Base-by-base conservation (phyloP, 345 rosid species). In the Gossypium anomalum region DNA sequence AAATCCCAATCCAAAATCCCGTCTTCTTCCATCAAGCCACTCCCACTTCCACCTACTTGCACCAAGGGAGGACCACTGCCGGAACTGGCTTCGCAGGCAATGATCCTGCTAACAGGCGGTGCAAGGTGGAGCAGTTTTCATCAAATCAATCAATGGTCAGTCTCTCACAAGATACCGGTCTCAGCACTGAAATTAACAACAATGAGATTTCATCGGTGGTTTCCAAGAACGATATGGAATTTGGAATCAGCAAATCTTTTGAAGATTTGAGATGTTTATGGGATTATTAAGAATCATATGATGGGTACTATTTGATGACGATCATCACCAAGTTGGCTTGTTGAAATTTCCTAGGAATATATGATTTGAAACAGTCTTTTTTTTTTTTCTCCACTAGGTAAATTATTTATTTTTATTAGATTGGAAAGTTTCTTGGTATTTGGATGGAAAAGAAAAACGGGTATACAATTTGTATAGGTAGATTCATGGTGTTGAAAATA, bases 161-260 rank as follows among this genome's bases (percentile, higher is more conserved):
- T 76, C 86, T 53, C 3, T 89, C 93, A 9, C 91, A 86, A 34
- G 93, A 89, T 19, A 89, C 93, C n/a, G 87, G 89, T 41, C 79
- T 84, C 22, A 86, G 93, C 81, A 77, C 90, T 3, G 93, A 89
- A 59, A 67, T 89, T 60, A 89, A 84, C 84, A 80, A 82, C 25
- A 76, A 86, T 0, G 91, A 87, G 82, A 87, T 85, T 67, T 85
- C 91, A 4, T 89, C 89, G 0, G 81, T 77, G 16, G 74, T 76
- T 1, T 82, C 90, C 19, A 80, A 81, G 80, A 86, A 76, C n/a
- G 22, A 57, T 20, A 14, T 56, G 2, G 88, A 82, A 12, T 57
- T 77, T 4, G 83, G 74, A 27, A 73, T 52, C 63, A 79, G 69
- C 70, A 77, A 55, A 27, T 38, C 82, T 23, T 65, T n/a, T n/a